A percentile compares a stretch with the other conserved stretches of the same genome.
Conservation (phyloP, 2,329 filamentous ascomycete genomes). For the Sodiomyces alkalinus region DNA sequence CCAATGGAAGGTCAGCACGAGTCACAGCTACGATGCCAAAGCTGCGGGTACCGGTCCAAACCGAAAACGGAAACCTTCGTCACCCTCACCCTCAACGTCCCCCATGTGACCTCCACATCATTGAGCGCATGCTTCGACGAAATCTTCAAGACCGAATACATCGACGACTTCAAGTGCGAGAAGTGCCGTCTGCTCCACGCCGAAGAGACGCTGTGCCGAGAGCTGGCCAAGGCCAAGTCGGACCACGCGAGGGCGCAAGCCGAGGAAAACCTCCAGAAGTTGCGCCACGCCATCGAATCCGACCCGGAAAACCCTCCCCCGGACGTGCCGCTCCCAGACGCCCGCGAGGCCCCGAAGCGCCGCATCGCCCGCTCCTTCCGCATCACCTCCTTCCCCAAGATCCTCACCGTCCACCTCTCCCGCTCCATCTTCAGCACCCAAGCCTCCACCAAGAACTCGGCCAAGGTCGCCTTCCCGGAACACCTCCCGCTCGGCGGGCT, state of each 20-base stretch:
- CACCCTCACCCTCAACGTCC: slow-evolving; percentile 82
- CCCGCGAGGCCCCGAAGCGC: slow-evolving; percentile 60
- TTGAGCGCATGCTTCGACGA: slow-evolving; percentile 84
- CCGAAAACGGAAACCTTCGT: slow-evolving; percentile 76
- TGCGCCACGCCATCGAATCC: slow-evolving; percentile 55
- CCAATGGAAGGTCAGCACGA: slow-evolving; percentile 85
- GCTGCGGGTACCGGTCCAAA: slow-evolving; percentile 78
- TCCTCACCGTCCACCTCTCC: slow-evolving; percentile 83
- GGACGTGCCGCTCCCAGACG: slow-evolving; percentile 60
- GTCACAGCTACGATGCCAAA: slow-evolving; percentile 88
- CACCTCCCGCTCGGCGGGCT: slow-evolving; percentile 69
- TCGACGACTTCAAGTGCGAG: slow-evolving; percentile 94
- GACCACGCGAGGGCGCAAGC: slow-evolving; percentile 43
- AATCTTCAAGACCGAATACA: slow-evolving; percentile 87
- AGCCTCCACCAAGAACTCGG: slow-evolving; percentile 80
- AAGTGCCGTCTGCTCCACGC: slow-evolving; percentile 80
- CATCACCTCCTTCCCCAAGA: slow-evolving; percentile 74
- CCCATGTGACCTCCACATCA: slow-evolving; percentile 65
- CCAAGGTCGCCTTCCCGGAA: slow-evolving; percentile 87
- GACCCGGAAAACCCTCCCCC: slow-evolving; percentile 68
- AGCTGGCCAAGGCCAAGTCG: slow-evolving; percentile 39
- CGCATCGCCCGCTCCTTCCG: slow-evolving; percentile 78
- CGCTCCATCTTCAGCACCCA: slow-evolving; percentile 78
- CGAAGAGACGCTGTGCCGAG: slow-evolving; percentile 43
- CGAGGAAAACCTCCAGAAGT: slow-evolving; percentile 22